These are phyloP conservation scores for Pseudoneurospora amorphoporcata DNA, from an alignment of 495 filamentous ascomycete genomes.

Conservation along the genomic window DNA sequence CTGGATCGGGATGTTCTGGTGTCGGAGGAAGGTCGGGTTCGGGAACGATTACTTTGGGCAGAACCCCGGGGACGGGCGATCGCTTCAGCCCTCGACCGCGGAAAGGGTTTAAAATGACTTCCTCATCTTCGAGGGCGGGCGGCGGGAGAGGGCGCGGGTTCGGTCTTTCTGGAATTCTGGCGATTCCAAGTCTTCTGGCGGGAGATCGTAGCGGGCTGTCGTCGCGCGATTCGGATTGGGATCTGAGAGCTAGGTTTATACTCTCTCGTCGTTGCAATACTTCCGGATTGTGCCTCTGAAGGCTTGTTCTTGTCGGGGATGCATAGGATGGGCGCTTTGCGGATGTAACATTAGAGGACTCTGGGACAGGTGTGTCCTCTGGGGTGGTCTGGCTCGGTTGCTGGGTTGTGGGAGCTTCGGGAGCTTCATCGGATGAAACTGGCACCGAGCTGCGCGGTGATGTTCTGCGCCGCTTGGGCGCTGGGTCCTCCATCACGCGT, in stretches of 20 bases:
- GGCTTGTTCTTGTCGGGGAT: constrained; percentile 54
- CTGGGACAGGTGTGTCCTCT: constrained; percentile 1
- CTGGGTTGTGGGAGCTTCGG: neutral
- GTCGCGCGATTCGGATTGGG: constrained; percentile 18
- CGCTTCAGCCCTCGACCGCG: constrained; percentile 21
- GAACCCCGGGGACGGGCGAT: constrained; percentile 28
- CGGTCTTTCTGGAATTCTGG: constrained; percentile 22
- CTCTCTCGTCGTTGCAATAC: constrained; percentile 38
- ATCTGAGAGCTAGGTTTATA: constrained; percentile 19
- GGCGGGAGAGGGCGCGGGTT: constrained; percentile 30
- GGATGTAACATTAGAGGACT: neutral
- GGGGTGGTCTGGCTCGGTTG: constrained; percentile 11
- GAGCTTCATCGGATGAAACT: constrained; percentile 12
- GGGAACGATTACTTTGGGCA: constrained; percentile 21
- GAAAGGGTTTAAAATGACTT: constrained; percentile 35
- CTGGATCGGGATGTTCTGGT: constrained; percentile 48
- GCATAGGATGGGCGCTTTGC: constrained; percentile 46
- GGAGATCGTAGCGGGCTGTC: constrained; percentile 25
- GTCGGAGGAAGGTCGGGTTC: constrained; percentile 67
- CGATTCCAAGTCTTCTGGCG: constrained; percentile 14
- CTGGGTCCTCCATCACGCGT: constrained; percentile 41
- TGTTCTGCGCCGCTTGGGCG: constrained; percentile 55
- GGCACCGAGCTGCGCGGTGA: constrained; percentile 35
- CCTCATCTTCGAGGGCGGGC: constrained; percentile 30
- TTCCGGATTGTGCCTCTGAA: constrained; percentile 54